Evolutionary conservation across 106 monocot species (phyloP), one percentile per base, ranked within the genome.

Genomic region (Dioscorea alata): DNA sequence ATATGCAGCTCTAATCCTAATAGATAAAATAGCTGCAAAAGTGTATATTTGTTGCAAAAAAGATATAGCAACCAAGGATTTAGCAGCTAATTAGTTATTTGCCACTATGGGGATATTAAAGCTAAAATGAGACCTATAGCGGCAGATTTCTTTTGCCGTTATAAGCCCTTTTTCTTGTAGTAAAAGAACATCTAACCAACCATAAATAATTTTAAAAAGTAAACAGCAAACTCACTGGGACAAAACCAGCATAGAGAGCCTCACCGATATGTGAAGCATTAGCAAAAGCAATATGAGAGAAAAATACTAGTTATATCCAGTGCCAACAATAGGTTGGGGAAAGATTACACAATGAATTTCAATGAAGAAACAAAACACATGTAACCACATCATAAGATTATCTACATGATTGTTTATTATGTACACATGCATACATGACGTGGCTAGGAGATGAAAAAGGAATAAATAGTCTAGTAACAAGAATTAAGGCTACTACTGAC

Each of bases 221-320:
- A n/a, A 42, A 1, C 42, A 42, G 42, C 5, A 33, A 69, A 81
- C 92, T 89, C 87, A 97, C 97, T 65, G 97, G 97, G 42, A 97
- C 79, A 83, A 97, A 87, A 56, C 92, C 92, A 64, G 86, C 73
- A 73, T 71, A 66, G 18, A 97, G 76, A 19, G 82, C 69, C 8
- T 78, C 73, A 53, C 58, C 58, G 8, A 97, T 78, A 57, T 86
- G 97, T 79, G 82, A 76, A 69, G 67, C 49, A 73, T 92, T 74
- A 71, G 86, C 89, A 68, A 63, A 80, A 71, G 89, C 76, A 74
- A 92, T 74, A 92, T 96, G 84, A 48, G 79, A 79, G 79, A 79
- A 78, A 50, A 35, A 42, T 5, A 42, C 42, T 10, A 42, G 6
- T 8, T 8, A 42, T 42, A 42, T 42, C 6, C 42, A 42, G 42